Base-by-base conservation (phyloP, 176 grass and related monocot species). In the Oryza glaberrima region DNA sequence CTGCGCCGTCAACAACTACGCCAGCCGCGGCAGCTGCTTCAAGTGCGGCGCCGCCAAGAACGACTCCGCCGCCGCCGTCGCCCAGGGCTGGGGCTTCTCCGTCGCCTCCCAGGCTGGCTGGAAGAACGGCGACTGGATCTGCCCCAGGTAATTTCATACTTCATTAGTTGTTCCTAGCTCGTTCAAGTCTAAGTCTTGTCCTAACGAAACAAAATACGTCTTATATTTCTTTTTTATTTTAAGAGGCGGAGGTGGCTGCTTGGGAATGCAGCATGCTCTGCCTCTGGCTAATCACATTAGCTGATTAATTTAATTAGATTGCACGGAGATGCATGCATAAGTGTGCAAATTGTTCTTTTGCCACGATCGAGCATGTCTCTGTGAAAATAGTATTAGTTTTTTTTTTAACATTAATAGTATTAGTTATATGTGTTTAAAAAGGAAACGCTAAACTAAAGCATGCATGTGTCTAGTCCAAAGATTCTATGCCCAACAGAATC, bases 71-170 rank as follows among this genome's bases (percentile, higher is more conserved):
- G 92, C 81, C 44, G 88, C 85, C 69, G 90, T 98, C 15, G 91
- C 92, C 0, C 89, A 91, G 44, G 89, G 89, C 3, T 98, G 95
- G 95, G 95, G 87, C 1, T 93, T 76, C 87, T 67, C 83, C 75
- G n/a, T 34, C 26, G 70, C 87, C 30, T 82, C 67, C 7, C 92
- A 89, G 20, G n/a, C 86, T 36, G 88, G 84, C 6, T 95, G 91
- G 95, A 98, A 91, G 64, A 86, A 93, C 4, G 95, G 95, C 41
- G 95, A 98, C 83, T 98, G 95, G 95, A 88, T 93, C 23, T 98
- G 95, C 81, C 73, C 43, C 0, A 44, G 43, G 43, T 44, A 44
- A 44, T 3, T 32, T 32, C 30, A 32, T 32, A 32, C 2, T 32
- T 32, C 30, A 32, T 2, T 32, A 32, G 2, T 32, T 32, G 30